These are phyloP conservation scores for Emericellopsis cladophorae DNA, from an alignment of 2,329 filamentous ascomycete genomes.

Conservation along the genomic window DNA sequence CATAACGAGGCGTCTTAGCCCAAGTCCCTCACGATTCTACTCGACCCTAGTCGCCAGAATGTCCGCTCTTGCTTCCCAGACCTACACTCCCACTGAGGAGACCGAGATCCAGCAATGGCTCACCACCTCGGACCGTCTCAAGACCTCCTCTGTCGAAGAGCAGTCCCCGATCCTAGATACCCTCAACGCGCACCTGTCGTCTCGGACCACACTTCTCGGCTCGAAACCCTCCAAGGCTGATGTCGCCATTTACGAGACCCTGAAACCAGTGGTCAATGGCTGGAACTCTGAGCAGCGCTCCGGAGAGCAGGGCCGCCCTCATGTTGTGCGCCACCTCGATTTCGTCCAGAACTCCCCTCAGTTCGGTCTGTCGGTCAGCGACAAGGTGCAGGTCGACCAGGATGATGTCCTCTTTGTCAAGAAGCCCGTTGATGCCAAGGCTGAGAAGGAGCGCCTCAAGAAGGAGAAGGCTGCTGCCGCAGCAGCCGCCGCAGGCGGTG, in stretches of 20 bases:
- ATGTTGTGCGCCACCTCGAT: conserved; percentile 84
- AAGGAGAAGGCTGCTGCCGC: conserved; percentile 76
- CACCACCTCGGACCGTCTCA: conserved; percentile 59
- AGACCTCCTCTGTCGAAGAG: conserved; percentile 39
- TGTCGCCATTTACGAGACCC: conserved; percentile 66
- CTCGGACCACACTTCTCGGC: conserved; percentile 79
- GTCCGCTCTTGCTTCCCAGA: conserved; percentile 50
- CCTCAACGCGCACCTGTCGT: conserved; percentile 78
- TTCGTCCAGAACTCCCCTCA: conserved; percentile 87
- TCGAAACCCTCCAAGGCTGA: conserved; percentile 83
- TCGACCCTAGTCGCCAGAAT: conserved; percentile 24
- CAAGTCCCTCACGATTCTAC: background rate
- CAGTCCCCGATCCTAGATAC: conserved; percentile 59
- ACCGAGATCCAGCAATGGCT: conserved; percentile 86
- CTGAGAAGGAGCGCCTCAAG: conserved; percentile 93
- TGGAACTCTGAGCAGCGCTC: conserved; percentile 84
- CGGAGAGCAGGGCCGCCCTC: conserved; percentile 76
- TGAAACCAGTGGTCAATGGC: conserved; percentile 62
- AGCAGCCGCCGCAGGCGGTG: conserved; percentile 39
- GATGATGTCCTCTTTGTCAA: conserved; percentile 78
- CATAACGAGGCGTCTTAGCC: conserved; percentile 21
- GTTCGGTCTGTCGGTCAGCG: conserved; percentile 55
- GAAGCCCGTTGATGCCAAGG: conserved; percentile 80
- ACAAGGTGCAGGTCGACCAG: conserved; percentile 69
- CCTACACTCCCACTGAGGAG: conserved; percentile 69